Evolutionary conservation across 129 eudicot genomes (phyloP), one percentile per base, ranked within the genome.

Genomic region (Heracleum sosnowskyi): DNA sequence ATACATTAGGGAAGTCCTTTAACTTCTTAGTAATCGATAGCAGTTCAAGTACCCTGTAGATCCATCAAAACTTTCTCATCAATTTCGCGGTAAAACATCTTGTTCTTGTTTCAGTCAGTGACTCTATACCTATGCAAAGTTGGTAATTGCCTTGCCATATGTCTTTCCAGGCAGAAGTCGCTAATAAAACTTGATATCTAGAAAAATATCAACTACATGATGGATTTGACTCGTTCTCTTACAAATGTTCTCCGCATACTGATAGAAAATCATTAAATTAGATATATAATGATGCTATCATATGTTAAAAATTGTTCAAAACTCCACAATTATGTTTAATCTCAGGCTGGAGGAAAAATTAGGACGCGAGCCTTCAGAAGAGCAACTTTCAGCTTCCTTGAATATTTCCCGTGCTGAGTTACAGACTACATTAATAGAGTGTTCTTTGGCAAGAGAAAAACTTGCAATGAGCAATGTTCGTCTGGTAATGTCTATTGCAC

Each of bases 401-500:
- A 82, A 86, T 81, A 90, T 96, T 73, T 83, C 88, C 37, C 93
- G 89, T 39, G 79, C 87, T 73, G 92, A 90, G 64, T 76, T 96
- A 78, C 93, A 86, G 84, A 72, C 91, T 5, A 86, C 89, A 82
- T 78, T 86, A 85, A 90, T 87, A 7, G 99, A 96, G 84, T 88
- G 93, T 84, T 80, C 87, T 72, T 89, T 96, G 85, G 99, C 99
- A 46, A 92, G 95, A 90, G 97, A 96, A 79, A 92, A 87, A 88
- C 85, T 96, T 80, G 90, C 95, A 44, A 83, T 90, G 96, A 92
- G 99, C 87, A 96, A 96, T 82, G 85, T 92, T 53, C 97, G 99
- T 55, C 88, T 96, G 36, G 99, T 96, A 84, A 90, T 92, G 97
- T 92, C 96, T 44, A 90, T 95, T 79, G 99, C 99, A 46, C 91